Base-by-base conservation (phyloP, 495 filamentous ascomycete species). In the Cladorrhinum samala region DNA sequence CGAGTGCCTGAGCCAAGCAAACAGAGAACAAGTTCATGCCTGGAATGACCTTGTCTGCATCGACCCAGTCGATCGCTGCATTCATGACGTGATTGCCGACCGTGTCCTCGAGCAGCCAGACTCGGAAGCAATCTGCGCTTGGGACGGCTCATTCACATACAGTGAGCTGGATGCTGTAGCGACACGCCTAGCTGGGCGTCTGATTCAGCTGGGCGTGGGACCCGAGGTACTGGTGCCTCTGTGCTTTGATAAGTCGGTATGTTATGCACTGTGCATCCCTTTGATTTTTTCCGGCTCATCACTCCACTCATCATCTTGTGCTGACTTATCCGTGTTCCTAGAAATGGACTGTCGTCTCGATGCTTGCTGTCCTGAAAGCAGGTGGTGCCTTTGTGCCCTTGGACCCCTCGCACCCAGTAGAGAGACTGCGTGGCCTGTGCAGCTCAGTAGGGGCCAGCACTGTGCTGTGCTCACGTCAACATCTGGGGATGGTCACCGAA, bases 121-220 rank as follows among this genome's bases (percentile, higher is more conserved):
- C 9, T 50, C 46, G 13, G 37, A 53, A 42, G 65, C 67, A 1
- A 49, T 69, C 3, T 56, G 52, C 39, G 63, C 65, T 19, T 83
- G 81, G 80, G 81, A 84, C 68, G 77, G 78, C 18, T 72, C 56
- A 7, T 55, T 84, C 33, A 77, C 75, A 0, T 84, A 72, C 57
- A 55, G 42, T 2, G 68, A 83, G 52, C 63, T 85, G 33, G 73
- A 80, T 23, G 21, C 50, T 7, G 52, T 72, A n/a, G 62, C 76
- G 59, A 67, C 25, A 56, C 64, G 59, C 37, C 55, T 85, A 19
- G 77, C 78, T 8, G 64, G 53, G 17, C 64, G 70, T 20, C 60
- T 81, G 18, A 61, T 69, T 40, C 54, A 47, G 0, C 64, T 69
- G 16, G 77, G 80, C 3, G 73, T 83, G 25, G 69, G 71, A 1